These are phyloP conservation scores for Avena atlantica DNA, from an alignment of 176 grass and related monocot genomes.

Conservation along the genomic window DNA sequence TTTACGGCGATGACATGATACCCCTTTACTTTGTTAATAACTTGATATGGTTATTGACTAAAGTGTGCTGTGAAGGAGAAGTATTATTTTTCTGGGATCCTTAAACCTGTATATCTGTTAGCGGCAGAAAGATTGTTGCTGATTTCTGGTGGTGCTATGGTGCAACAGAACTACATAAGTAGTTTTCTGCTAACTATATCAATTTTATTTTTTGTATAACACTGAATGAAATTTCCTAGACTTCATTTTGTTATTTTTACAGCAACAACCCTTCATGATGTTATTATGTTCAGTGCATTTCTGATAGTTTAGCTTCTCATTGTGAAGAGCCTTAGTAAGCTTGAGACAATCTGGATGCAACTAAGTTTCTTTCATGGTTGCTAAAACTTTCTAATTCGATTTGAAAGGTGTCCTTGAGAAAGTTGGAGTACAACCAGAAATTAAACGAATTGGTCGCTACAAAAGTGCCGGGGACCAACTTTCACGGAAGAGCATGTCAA, in stretches of 20 bases:
- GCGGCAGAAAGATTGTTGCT: neutral
- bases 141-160: slow-evolving; percentile 9
- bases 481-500: slow-evolving; percentile 75
- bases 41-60: slow-evolving; percentile 28
- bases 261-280: neutral
- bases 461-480: slow-evolving; percentile 92
- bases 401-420: slow-evolving; percentile 79
- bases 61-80: slow-evolving; percentile 25
- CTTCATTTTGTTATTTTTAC: slow-evolving; percentile 20
- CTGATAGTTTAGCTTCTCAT: slow-evolving; percentile 34
- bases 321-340: slow-evolving; percentile 26
- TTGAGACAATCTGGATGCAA: slow-evolving; percentile 32
- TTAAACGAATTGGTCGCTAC: slow-evolving; percentile 88
- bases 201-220: neutral
- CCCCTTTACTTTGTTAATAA: neutral
- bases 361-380: slow-evolving; percentile 13
- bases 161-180: slow-evolving; percentile 8
- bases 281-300: slow-evolving; percentile 33
- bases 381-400: slow-evolving; percentile 45
- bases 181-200: neutral
- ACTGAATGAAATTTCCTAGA: neutral
- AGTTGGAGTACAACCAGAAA: slow-evolving; percentile 83
- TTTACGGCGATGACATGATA: neutral
- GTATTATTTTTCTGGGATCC: slow-evolving; percentile 11
- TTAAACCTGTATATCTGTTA: slow-evolving; percentile 12